Evolutionary conservation across 2,329 filamentous ascomycete species (phyloP).

Genomic region (Endothia cerciana): DNA sequence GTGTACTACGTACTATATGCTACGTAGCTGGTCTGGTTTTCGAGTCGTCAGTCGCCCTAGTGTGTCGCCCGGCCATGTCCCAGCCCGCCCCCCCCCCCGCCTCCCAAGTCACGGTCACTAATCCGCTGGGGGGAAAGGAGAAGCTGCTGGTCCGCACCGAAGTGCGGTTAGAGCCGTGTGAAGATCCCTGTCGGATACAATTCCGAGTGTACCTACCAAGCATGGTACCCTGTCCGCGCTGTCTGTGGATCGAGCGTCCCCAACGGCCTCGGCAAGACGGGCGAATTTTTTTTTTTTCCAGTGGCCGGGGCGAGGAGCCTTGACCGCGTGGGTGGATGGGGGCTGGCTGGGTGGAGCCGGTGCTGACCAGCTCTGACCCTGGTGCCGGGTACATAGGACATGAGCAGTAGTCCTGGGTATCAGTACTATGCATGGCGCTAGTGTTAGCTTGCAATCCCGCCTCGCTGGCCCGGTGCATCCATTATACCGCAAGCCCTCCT

Average conservation of each 20-base stretch:
- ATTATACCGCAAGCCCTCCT: not conserved
- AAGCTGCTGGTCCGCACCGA: not conserved
- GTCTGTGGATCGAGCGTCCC: not conserved
- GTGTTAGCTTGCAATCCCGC: not conserved
- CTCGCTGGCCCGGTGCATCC: not conserved
- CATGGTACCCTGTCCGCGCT: not conserved
- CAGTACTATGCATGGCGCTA: constrained; percentile 3
- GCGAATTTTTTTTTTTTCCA: not conserved
- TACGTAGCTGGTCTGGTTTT: no score
- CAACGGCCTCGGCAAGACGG: constrained; percentile 4
- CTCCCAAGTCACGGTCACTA: no score
- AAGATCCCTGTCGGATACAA: constrained; percentile 16
- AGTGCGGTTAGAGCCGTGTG: constrained; percentile 16
- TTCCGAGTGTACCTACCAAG: not conserved
- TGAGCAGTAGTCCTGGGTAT: not conserved
- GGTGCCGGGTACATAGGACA: not conserved
- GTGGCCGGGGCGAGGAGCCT: not conserved
- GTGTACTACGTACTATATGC: no score
- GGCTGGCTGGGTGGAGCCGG: not conserved
- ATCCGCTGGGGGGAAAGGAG: no score
- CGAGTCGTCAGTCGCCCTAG: no score
- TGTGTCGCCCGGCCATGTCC: no score
- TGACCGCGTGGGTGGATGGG: constrained; percentile 10
- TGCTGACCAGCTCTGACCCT: not conserved
- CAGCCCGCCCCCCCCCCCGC: no score